phyloP scores from a whole-genome alignment of 2,329 filamentous ascomycete genomes.

The Arthroderma sp. region DNA sequence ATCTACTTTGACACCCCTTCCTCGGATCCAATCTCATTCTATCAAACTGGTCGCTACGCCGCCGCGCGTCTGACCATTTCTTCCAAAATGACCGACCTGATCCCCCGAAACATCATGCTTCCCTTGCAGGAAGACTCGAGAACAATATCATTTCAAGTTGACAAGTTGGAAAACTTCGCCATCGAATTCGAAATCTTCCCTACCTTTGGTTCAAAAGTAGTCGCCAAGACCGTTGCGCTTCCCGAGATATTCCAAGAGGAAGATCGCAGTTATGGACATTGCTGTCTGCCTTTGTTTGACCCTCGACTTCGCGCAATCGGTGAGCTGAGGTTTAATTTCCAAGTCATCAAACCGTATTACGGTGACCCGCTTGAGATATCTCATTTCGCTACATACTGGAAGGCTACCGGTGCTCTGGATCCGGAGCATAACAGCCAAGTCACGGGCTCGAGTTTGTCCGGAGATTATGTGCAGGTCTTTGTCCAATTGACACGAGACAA shows the following conservation, averaged over 20 bases:
- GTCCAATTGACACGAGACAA: conserved; percentile 85
- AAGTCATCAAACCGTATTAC: conserved; percentile 91
- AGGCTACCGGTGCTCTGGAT: conserved; percentile 86
- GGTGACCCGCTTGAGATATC: conserved; percentile 91
- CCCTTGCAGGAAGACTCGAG: conserved; percentile 94
- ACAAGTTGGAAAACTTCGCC: conserved; percentile 81
- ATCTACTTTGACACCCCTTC: conserved; percentile 58
- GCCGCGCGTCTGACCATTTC: conserved; percentile 91
- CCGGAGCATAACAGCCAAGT: conserved; percentile 75
- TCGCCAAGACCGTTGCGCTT: conserved; percentile 86
- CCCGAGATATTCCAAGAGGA: conserved; percentile 71
- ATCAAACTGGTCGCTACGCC: conserved; percentile 92
- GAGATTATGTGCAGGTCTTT: conserved; percentile 85
- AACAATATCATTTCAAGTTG: conserved; percentile 88
- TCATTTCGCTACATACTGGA: conserved; percentile 98
- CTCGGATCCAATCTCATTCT: conserved; percentile 70
- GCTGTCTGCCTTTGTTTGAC: conserved; percentile 83
- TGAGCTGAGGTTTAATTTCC: conserved; percentile 83
- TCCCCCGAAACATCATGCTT: conserved; percentile 88
- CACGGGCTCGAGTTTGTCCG: conserved; percentile 86
- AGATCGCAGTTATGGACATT: conserved; percentile 61
- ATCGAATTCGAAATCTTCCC: conserved; percentile 97
- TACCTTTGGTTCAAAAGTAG: conserved; percentile 93
- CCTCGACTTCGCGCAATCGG: conserved; percentile 83
- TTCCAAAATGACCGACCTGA: conserved; percentile 88